These are phyloP conservation scores for Globisporangium spiculum DNA, from an alignment of 352 stramenopile genomes.

Conservation along the genomic window DNA sequence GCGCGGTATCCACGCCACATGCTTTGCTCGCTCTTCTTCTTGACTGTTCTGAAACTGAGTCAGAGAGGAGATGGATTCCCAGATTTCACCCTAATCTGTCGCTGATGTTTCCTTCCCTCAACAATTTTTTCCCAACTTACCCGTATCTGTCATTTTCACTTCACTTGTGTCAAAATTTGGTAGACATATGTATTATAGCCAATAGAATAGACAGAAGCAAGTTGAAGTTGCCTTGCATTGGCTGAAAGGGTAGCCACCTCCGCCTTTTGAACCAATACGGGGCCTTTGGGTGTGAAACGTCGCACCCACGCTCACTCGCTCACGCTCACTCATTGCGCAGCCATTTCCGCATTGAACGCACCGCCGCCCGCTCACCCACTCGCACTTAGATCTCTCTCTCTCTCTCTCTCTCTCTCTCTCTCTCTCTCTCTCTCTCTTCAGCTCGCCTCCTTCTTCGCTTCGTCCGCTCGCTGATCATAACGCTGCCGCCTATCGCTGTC, in stretches of 20 bases:
- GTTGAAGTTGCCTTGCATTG: constrained; percentile 9
- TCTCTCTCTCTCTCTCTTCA: not conserved
- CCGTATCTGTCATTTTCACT: not conserved
- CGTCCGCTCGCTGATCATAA: not conserved
- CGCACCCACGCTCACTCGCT: not conserved
- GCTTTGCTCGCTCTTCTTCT: not conserved
- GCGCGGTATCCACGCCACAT: constrained; percentile 12
- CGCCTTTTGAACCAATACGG: not conserved
- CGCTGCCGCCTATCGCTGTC: not conserved
- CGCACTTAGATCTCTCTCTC: not conserved
- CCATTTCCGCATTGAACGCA: not conserved
- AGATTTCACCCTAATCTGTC: not conserved
- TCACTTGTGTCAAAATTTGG: not conserved
- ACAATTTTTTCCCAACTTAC: too few relatives aligned
- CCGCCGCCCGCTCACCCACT: not conserved
- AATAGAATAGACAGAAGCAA: not conserved
- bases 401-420: not conserved
- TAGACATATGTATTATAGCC: not conserved
- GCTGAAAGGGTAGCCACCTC: not conserved
- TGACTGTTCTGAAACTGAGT: constrained; percentile 3
- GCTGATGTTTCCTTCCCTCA: not conserved
- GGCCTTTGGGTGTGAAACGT: not conserved
- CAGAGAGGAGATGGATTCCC: not conserved
- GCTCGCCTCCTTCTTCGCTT: not conserved
- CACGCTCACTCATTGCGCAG: not conserved